Percentiles rank a stretch among this genome's conserved stretches.
These are phyloP conservation scores for Avena atlantica DNA, from an alignment of 176 grass and related monocot genomes.

Conservation along the genomic window DNA sequence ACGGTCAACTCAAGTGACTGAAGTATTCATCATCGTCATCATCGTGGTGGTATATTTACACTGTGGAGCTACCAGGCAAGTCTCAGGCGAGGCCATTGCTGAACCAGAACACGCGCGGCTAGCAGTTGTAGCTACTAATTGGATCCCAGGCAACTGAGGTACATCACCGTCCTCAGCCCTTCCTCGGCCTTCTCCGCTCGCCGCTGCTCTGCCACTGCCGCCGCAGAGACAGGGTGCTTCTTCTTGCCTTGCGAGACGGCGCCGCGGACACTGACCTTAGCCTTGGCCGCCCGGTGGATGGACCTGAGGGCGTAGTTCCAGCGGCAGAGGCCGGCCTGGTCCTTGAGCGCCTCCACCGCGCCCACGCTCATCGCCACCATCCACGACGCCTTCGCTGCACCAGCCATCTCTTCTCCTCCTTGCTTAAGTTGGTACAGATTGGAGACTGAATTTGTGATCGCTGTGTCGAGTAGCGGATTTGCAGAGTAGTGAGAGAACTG, in stretches of 20 bases:
- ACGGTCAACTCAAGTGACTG: too few species aligned
- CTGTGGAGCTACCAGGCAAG: background rate
- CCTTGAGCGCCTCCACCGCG: slow-evolving; percentile 66
- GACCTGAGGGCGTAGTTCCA: slow-evolving; percentile 73
- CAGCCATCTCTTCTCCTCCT: background rate
- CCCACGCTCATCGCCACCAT: slow-evolving; percentile 50
- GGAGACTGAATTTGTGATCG: background rate
- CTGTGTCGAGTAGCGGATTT: too few species aligned
- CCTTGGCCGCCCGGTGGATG: slow-evolving; percentile 44
- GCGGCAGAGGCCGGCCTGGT: slow-evolving; percentile 65
- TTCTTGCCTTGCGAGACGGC: slow-evolving; percentile 36
- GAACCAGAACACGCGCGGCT: background rate
- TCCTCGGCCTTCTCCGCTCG: slow-evolving; percentile 53
- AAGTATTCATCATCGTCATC: background rate
- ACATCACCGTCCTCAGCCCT: slow-evolving; percentile 63
- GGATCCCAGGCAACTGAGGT: slow-evolving; percentile 64
- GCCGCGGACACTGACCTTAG: background rate
- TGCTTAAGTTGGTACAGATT: background rate
- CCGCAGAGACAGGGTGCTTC: background rate
- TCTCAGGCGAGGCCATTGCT: background rate
- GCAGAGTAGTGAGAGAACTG: background rate
- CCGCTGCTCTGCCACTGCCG: slow-evolving; percentile 27
- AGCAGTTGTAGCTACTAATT: slow-evolving; percentile 53
- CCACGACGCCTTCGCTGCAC: slow-evolving; percentile 42
- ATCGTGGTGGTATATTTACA: slow-evolving; percentile 55